phyloP scores from a whole-genome alignment of 2,329 filamentous ascomycete species.

The Mycogone perniciosa region DNA sequence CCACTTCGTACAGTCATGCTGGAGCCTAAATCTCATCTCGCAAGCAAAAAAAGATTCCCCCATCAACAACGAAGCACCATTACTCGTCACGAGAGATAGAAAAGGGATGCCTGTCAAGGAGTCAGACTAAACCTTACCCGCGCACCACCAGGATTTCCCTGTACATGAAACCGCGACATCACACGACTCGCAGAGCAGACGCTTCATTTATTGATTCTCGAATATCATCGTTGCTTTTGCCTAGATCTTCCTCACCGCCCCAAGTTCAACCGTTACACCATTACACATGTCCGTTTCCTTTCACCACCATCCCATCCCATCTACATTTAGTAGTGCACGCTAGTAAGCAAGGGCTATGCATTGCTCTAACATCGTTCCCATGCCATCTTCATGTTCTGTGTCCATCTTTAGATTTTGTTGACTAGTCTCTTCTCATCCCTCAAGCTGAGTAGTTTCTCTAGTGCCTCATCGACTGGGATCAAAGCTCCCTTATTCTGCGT shows the following conservation, averaged over 20 bases:
- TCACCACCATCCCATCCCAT: background rate
- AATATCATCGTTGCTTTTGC: background rate
- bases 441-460: slow-evolving; percentile 48
- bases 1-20: no score
- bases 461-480: slow-evolving; percentile 49
- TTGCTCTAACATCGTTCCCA: background rate
- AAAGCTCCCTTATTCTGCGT: slow-evolving; percentile 57
- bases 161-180: background rate
- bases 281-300: background rate
- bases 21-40: no score
- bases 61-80: no score
- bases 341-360: background rate
- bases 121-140: no score
- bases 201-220: background rate
- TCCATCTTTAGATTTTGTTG: slow-evolving; percentile 28
- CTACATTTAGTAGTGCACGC: no score
- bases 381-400: background rate
- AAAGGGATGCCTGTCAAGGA: no score
- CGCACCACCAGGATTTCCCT: background rate
- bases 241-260: background rate
- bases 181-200: background rate
- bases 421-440: slow-evolving; percentile 39
- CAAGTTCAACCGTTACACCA: background rate
- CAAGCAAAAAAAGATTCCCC: no score
- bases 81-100: no score